Conservation (phyloP, 2,329 filamentous ascomycete genomes). For the Colletotrichum sp. region DNA sequence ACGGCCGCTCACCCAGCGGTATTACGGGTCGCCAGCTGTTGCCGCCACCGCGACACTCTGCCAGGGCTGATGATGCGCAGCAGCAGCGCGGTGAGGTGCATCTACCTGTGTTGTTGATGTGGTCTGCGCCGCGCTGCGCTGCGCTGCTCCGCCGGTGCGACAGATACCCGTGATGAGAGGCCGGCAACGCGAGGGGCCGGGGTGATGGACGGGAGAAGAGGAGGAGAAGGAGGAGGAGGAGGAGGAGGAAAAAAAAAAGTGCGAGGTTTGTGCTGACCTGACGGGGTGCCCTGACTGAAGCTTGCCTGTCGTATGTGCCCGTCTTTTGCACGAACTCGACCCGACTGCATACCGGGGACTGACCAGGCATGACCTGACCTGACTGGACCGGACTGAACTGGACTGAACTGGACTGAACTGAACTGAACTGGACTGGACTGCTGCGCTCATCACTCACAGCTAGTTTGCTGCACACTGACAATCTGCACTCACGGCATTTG, state of each 20-base stretch:
- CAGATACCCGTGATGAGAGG: background rate
- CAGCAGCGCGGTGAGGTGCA: background rate
- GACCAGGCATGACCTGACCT: background rate
- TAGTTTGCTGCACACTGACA: background rate
- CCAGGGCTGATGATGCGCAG: background rate
- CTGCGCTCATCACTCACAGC: background rate
- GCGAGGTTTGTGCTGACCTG: background rate
- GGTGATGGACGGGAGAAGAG: background rate
- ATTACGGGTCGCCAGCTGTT: conserved; percentile 16
- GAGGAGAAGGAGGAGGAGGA: background rate
- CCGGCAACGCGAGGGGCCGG: background rate
- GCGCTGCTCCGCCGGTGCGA: background rate
- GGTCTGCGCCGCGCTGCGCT: background rate
- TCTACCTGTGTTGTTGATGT: background rate
- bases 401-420: background rate
- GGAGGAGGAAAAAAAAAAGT: background rate
- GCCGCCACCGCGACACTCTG: background rate
- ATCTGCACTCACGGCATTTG: background rate
- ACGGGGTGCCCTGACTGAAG: background rate
- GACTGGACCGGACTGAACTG: background rate
- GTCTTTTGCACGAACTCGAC: background rate
- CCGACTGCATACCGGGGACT: background rate
- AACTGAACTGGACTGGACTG: background rate
- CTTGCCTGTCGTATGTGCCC: background rate
- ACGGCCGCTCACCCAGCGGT: conserved; percentile 2